These are phyloP conservation scores for Blastomyces emzantsi DNA, from an alignment of 2,329 filamentous ascomycete genomes.

Conservation along the genomic window DNA sequence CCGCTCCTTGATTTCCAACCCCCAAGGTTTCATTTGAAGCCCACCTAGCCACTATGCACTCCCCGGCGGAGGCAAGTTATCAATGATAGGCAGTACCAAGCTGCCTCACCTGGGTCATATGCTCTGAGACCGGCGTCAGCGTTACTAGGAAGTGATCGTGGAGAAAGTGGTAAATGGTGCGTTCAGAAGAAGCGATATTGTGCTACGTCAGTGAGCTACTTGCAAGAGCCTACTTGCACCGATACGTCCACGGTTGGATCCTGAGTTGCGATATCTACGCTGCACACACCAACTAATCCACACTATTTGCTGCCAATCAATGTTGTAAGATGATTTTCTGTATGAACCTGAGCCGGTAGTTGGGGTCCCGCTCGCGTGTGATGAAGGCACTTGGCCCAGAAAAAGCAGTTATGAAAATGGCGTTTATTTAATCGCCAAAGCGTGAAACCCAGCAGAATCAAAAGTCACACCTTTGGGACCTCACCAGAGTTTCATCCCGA, in stretches of 20 bases:
- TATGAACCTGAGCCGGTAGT: not conserved
- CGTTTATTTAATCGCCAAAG: not conserved
- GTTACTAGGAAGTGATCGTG: not conserved
- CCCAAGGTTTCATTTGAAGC: not conserved
- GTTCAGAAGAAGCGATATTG: not conserved
- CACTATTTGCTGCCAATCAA: not conserved
- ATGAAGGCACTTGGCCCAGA: not conserved
- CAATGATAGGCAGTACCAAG: not conserved
- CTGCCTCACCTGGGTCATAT: not conserved
- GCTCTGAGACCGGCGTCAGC: no score
- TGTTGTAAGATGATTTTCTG: not conserved
- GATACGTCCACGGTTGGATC: not conserved
- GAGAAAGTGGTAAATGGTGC: not conserved
- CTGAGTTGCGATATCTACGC: not conserved
- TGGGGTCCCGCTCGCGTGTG: no score
- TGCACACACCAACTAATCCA: not conserved
- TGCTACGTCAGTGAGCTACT: no score
- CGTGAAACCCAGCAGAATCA: not conserved
- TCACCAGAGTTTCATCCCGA: constrained; percentile 5
- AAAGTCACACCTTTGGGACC: not conserved
- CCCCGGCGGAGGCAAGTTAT: not conserved
- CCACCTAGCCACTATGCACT: not conserved
- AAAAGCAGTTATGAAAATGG: not conserved
- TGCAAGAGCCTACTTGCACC: not conserved
- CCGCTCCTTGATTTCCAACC: not conserved